phyloP scores from a whole-genome alignment of 2,329 filamentous ascomycete species.

The Diaporthe nobilis region DNA sequence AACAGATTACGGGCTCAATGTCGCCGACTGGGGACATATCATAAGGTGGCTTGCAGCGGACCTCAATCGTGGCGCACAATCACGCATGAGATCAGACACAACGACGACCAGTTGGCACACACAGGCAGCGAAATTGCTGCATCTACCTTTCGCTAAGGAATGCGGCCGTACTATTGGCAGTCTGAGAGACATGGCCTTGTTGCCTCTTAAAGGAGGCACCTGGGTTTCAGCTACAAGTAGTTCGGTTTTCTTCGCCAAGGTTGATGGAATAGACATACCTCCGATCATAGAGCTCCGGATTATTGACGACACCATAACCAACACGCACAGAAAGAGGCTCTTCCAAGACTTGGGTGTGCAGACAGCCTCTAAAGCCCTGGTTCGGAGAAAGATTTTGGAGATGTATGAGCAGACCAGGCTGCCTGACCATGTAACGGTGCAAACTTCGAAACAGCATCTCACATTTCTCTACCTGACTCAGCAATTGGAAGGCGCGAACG shows the following conservation, averaged over 20 bases:
- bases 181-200: slow-evolving; percentile 38
- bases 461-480: slow-evolving; percentile 44
- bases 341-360: slow-evolving; percentile 35
- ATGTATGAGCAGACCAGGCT: slow-evolving; percentile 25
- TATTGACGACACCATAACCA: slow-evolving; percentile 29
- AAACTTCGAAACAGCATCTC: slow-evolving; percentile 40
- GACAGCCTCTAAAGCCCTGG: neutral
- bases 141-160: neutral
- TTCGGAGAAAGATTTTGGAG: slow-evolving; percentile 38
- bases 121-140: slow-evolving; percentile 43
- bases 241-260: slow-evolving; percentile 41
- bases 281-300: slow-evolving; percentile 39
- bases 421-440: neutral
- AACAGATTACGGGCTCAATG: neutral
- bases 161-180: no score
- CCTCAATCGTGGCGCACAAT: slow-evolving; percentile 12
- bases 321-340: slow-evolving; percentile 18
- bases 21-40: neutral
- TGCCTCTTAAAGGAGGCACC: slow-evolving; percentile 42
- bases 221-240: slow-evolving; percentile 41
- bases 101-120: slow-evolving; percentile 44
- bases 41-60: slow-evolving; percentile 33
- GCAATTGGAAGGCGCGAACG: neutral
- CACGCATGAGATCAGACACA: slow-evolving; percentile 39
- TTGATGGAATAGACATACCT: slow-evolving; percentile 42